Conservation (phyloP, 2,329 filamentous ascomycete species). For the Fusarium torulosum region DNA sequence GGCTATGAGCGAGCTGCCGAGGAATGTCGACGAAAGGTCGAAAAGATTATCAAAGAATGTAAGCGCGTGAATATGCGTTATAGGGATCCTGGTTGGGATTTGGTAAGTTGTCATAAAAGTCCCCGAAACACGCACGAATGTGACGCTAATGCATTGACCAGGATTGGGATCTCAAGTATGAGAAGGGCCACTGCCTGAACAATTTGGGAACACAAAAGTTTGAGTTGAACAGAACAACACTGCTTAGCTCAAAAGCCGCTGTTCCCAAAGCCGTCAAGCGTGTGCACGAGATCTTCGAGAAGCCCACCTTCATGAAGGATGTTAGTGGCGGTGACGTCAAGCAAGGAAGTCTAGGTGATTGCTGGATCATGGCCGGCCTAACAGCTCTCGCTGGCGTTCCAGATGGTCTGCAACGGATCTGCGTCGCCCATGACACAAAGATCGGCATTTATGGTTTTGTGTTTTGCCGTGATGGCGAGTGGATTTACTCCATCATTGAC, state of each 20-base stretch:
- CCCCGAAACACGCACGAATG: neutral
- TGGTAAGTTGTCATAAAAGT: constrained; percentile 57
- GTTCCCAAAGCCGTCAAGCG: constrained; percentile 82
- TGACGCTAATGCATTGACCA: constrained; percentile 48
- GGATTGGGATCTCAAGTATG: constrained; percentile 77
- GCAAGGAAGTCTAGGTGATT: constrained; percentile 83
- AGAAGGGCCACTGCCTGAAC: constrained; percentile 68
- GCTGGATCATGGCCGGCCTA: constrained; percentile 84
- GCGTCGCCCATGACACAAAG: constrained; percentile 77
- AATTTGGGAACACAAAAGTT: constrained; percentile 65
- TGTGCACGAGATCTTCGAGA: constrained; percentile 79
- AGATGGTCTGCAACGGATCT: constrained; percentile 77
- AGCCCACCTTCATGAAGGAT: constrained; percentile 75
- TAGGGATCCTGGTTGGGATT: constrained; percentile 72
- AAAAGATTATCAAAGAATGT: constrained; percentile 74
- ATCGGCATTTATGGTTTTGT: constrained; percentile 92
- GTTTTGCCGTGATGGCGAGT: constrained; percentile 89
- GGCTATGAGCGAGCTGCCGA: constrained; percentile 74
- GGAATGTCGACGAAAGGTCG: constrained; percentile 72
- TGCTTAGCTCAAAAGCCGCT: constrained; percentile 61
- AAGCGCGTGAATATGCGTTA: constrained; percentile 83
- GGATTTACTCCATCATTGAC: constrained; percentile 92
- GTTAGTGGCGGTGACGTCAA: constrained; percentile 80
- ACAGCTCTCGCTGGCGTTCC: constrained; percentile 81
- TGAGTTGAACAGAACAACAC: constrained; percentile 60